A percentile compares a stretch with the other conserved stretches of the same genome.
These are phyloP conservation scores for Rhododendron ferrugineum DNA, from an alignment of 148 eudicot genomes.

Conservation along the genomic window DNA sequence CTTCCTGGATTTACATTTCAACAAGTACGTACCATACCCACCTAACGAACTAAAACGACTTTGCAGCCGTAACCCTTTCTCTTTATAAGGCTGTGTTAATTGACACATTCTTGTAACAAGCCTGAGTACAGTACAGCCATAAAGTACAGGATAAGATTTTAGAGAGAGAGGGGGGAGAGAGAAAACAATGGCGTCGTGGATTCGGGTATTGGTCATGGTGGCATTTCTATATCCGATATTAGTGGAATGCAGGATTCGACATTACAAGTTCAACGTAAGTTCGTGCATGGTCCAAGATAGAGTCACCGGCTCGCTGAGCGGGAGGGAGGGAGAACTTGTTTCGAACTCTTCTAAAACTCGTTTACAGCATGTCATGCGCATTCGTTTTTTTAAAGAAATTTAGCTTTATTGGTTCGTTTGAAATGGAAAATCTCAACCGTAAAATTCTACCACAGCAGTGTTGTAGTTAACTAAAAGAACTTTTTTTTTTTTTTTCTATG, in stretches of 20 bases:
- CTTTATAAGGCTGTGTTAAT: background rate
- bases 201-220: background rate
- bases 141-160: background rate
- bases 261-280: conserved; percentile 49
- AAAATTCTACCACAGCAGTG: too few relatives aligned
- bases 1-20: background rate
- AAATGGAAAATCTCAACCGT: background rate
- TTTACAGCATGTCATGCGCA: background rate
- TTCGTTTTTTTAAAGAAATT: background rate
- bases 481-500: too few relatives aligned
- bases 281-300: background rate
- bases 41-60: conserved; percentile 23
- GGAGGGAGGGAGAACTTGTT: background rate
- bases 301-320: background rate
- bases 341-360: background rate
- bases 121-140: background rate
- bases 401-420: background rate
- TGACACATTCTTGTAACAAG: background rate
- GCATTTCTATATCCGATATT: conserved; percentile 12
- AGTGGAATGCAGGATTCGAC: conserved; percentile 32
- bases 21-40: background rate
- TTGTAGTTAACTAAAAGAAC: too few relatives aligned
- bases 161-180: conserved; percentile 2
- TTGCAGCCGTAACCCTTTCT: background rate
- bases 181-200: conserved; percentile 3